Percentiles rank a stretch among this genome's conserved stretches.
These are phyloP conservation scores for Zygnema cylindricum DNA, from an alignment of 139 green algal species.

Conservation along the genomic window DNA sequence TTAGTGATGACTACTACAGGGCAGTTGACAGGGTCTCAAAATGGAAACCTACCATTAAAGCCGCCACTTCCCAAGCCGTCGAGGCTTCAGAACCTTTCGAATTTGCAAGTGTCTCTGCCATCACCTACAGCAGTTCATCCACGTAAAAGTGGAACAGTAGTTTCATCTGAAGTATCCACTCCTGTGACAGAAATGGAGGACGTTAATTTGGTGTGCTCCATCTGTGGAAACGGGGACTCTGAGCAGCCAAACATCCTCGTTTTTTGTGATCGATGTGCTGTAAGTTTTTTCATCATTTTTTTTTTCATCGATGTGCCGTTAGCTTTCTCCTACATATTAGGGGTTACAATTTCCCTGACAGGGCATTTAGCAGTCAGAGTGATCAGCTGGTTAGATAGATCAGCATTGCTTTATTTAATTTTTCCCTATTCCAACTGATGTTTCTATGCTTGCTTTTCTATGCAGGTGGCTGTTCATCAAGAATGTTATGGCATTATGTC, in stretches of 20 bases:
- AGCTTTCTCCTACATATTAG: too few relatives aligned
- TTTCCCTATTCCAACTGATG: too few relatives aligned
- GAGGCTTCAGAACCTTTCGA: neutral
- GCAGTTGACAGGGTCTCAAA: neutral
- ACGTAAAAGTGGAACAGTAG: neutral
- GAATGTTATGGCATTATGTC: slow-evolving; percentile 69
- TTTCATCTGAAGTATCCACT: neutral
- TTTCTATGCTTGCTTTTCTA: too few relatives aligned
- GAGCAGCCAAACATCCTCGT: slow-evolving; percentile 58
- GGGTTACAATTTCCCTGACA: too few relatives aligned
- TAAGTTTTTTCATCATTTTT: slow-evolving; percentile 29
- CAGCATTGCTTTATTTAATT: too few relatives aligned
- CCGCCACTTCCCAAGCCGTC: neutral
- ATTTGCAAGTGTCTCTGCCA: neutral
- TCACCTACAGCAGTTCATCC: neutral
- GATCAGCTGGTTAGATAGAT: too few relatives aligned
- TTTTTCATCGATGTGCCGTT: neutral
- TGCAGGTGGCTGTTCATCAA: slow-evolving; percentile 66
- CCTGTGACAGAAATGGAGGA: neutral
- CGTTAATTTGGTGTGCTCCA: slow-evolving; percentile 53
- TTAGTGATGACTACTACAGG: neutral
- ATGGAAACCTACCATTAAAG: neutral
- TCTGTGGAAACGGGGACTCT: slow-evolving; percentile 57
- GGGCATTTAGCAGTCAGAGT: too few relatives aligned
- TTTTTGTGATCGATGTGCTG: slow-evolving; percentile 63